phyloP scores from a whole-genome alignment of 768 basidiomycete genomes.

The Gloeostereum incarnatum region DNA sequence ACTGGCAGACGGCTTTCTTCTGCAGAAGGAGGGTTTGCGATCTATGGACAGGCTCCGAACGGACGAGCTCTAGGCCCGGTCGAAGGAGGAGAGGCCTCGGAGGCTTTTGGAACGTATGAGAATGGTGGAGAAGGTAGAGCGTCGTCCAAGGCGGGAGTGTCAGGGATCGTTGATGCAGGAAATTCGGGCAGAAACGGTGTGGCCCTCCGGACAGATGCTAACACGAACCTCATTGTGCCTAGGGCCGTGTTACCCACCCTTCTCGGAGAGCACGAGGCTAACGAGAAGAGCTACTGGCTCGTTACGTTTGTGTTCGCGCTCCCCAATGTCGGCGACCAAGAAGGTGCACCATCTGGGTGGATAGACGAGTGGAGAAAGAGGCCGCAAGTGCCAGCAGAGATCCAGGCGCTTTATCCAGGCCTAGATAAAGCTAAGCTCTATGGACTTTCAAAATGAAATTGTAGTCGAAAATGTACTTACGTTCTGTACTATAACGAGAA shows the following conservation, averaged over 20 bases:
- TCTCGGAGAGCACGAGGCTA: conserved; percentile 32
- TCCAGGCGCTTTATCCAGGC: no score
- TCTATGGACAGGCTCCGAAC: conserved; percentile 57
- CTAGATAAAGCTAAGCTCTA: no score
- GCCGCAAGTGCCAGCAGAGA: conserved; percentile 29
- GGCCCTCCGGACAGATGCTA: conserved; percentile 61
- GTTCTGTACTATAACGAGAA: no score
- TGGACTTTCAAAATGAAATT: no score
- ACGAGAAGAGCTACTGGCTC: conserved; percentile 41
- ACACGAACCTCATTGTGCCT: conserved; percentile 61
- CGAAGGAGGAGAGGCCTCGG: neutral
- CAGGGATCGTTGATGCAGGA: conserved; percentile 45
- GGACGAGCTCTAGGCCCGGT: conserved; percentile 32
- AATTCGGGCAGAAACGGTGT: conserved; percentile 21
- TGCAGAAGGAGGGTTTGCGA: conserved; percentile 65
- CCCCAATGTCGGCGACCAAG: conserved; percentile 28
- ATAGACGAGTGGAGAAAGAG: conserved; percentile 37
- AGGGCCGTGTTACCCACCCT: conserved; percentile 63
- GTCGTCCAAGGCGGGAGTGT: conserved; percentile 49
- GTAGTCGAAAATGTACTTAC: no score
- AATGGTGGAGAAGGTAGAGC: conserved; percentile 36
- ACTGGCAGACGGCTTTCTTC: conserved; percentile 40
- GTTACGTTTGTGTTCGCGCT: conserved; percentile 60
- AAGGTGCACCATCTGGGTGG: conserved; percentile 33
- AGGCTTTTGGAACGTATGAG: conserved; percentile 12